Evolutionary conservation across 140 eudicot species (phyloP), one percentile per base, ranked within the genome.

Genomic region (Senecio squalidus): DNA sequence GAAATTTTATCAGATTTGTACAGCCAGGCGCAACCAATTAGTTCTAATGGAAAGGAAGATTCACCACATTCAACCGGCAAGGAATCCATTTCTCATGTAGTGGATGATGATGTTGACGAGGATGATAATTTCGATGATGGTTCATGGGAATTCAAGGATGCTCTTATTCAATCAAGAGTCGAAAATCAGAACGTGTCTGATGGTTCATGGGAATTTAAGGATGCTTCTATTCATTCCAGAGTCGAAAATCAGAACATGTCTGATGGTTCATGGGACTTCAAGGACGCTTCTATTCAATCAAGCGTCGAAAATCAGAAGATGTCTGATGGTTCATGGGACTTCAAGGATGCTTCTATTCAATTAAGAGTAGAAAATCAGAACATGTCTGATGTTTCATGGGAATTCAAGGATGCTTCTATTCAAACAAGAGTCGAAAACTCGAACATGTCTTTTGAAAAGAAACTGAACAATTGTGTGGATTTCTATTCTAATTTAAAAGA

Each of bases 81-180:
- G 4, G 75, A 74, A 46, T 69, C 63, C 9, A 51, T 18, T 64
- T 63, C 82, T 66, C 59, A 18, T 45, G 24, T 58, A 44, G 68
- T 17, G 38, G 72, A 59, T 63, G 72, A 66, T 55, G 70, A 50
- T 51, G 67, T 73, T 58, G 52, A n/a, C n/a, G n/a, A 62, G 58
- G 81, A 62, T 62, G 78, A 78, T 68, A 56, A 57, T 53, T 60
- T 68, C 28, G 73, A 69, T 51, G 79, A 77, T 31, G 68, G 48
- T 44, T 77, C 89, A 9, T 87, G 94, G 96, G 89, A 83, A 53
- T 80, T 77, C 63, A 80, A 77, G 72, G 89, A 78, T 58, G 88
- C 93, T 47, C 52, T 66, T 14, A 17, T 54, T 38, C 59, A 62
- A 59, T 54, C 43, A 11, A 48, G 45, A 55, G 28, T 15, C 16